These are phyloP conservation scores for Anthoceros angustus DNA, from an alignment of 225 moss, liverwort and hornwort species.

Conservation along the genomic window DNA sequence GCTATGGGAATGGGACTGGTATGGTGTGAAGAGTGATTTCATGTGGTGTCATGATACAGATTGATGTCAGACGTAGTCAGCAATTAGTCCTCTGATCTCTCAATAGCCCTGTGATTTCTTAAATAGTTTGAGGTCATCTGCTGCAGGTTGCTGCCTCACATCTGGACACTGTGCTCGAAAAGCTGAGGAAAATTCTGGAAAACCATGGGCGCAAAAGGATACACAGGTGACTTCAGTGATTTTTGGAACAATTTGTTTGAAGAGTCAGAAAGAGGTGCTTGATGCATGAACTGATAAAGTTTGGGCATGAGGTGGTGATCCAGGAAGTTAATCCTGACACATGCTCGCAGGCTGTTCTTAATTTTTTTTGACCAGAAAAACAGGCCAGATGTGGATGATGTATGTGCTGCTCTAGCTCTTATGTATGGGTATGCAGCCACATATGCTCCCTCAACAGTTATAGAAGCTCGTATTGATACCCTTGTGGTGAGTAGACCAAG, in stretches of 20 bases:
- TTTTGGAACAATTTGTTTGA: background rate
- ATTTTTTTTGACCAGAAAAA: slow-evolving; percentile 58
- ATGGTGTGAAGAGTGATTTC: slow-evolving; percentile 16
- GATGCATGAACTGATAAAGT: background rate
- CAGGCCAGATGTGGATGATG: slow-evolving; percentile 76
- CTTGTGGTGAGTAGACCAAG: slow-evolving; percentile 53
- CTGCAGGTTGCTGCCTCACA: slow-evolving; percentile 92
- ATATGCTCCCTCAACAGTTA: slow-evolving; percentile 94
- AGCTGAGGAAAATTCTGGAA: slow-evolving; percentile 68
- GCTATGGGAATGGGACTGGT: slow-evolving; percentile 99
- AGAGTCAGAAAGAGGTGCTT: background rate
- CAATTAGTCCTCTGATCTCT: background rate
- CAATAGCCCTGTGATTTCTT: background rate
- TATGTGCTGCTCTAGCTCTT: slow-evolving; percentile 91
- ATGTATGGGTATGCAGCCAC: slow-evolving; percentile 99
- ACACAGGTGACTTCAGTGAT: slow-evolving; percentile 29
- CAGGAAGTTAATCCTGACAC: background rate
- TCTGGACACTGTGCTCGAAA: slow-evolving; percentile 91
- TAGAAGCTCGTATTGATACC: slow-evolving; percentile 96
- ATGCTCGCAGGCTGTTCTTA: slow-evolving; percentile 39
- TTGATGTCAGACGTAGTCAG: too few species aligned
- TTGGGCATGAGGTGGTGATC: background rate
- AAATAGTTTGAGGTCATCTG: background rate
- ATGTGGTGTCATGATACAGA: background rate
- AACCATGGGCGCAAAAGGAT: slow-evolving; percentile 59